phyloP scores from a whole-genome alignment of 805 yeast species.

The Candida ovalis region DNA sequence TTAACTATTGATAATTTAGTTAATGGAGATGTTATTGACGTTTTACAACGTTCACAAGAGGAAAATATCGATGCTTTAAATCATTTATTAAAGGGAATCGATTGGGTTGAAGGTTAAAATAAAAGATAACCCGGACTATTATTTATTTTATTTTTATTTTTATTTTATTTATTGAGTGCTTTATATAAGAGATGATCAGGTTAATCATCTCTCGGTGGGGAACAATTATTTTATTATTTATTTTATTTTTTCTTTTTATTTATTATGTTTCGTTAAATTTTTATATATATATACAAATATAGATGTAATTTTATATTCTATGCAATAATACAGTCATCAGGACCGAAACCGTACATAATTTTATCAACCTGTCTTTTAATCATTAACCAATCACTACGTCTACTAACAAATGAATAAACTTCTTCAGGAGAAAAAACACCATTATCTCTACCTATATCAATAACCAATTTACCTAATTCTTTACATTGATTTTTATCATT shows the following conservation, averaged over 20 bases:
- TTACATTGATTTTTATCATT: constrained; percentile 64
- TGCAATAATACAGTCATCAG: constrained; percentile 68
- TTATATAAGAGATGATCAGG: neutral
- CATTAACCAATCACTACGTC: constrained; percentile 80
- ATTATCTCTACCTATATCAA: constrained; percentile 80
- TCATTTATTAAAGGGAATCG: constrained; percentile 18
- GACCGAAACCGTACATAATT: constrained; percentile 88
- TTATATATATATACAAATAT: neutral
- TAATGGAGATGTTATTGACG: constrained; percentile 20
- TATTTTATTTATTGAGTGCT: constrained; percentile 1
- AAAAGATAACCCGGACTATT: neutral
- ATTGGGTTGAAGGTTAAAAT: constrained; percentile 5
- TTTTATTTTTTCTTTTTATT: neutral
- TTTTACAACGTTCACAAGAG: constrained; percentile 17
- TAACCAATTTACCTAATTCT: constrained; percentile 76
- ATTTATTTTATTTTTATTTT: neutral
- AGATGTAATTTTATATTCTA: constrained; percentile 23
- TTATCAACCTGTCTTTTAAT: constrained; percentile 82
- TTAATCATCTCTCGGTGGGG: neutral
- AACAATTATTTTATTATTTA: neutral
- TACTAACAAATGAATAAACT: constrained; percentile 84
- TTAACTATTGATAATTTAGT: constrained; percentile 17
- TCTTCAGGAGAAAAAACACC: constrained; percentile 92
- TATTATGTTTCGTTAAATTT: neutral
- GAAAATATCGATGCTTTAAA: constrained; percentile 23